Evolutionary conservation across 2,329 filamentous ascomycete species (phyloP).

Genomic region (Exophiala alcalophila): DNA sequence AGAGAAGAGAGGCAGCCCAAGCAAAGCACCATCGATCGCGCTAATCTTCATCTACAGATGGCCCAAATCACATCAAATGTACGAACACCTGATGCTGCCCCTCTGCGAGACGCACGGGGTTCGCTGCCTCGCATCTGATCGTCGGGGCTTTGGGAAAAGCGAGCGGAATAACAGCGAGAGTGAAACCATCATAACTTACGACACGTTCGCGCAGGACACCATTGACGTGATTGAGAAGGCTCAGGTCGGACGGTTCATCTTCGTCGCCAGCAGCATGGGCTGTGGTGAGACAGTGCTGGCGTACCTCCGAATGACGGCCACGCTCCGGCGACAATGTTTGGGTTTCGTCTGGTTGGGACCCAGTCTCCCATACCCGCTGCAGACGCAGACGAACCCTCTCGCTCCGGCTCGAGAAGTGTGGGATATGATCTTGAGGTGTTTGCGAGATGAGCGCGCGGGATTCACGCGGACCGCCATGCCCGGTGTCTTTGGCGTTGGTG

Average conservation of each 20-base stretch:
- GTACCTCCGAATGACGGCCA: constrained; percentile 25
- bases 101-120: constrained; percentile 32
- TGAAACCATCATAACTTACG: constrained; percentile 31
- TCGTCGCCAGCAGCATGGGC: constrained; percentile 34
- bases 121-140: constrained; percentile 34
- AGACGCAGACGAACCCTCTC: constrained; percentile 28
- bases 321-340: constrained; percentile 17
- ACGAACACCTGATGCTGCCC: constrained; percentile 31
- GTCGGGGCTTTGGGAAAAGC: constrained; percentile 35
- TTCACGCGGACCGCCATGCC: constrained; percentile 29
- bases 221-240: constrained; percentile 28
- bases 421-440: constrained; percentile 31
- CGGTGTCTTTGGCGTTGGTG: constrained; percentile 27
- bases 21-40: constrained; percentile 14
- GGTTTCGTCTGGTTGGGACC: constrained; percentile 33
- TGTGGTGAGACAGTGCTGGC: constrained; percentile 33
- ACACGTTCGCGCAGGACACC: constrained; percentile 34
- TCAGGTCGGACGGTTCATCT: constrained; percentile 29
- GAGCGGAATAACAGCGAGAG: constrained; percentile 31
- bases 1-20: constrained; percentile 5
- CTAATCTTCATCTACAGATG: constrained; percentile 35
- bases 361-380: constrained; percentile 29
- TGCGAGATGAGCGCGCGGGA: constrained; percentile 28
- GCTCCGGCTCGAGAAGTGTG: constrained; percentile 30
- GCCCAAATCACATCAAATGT: constrained; percentile 35